phyloP scores from a whole-genome alignment of 768 basidiomycete species.

The Cystobasidium tubakii region DNA sequence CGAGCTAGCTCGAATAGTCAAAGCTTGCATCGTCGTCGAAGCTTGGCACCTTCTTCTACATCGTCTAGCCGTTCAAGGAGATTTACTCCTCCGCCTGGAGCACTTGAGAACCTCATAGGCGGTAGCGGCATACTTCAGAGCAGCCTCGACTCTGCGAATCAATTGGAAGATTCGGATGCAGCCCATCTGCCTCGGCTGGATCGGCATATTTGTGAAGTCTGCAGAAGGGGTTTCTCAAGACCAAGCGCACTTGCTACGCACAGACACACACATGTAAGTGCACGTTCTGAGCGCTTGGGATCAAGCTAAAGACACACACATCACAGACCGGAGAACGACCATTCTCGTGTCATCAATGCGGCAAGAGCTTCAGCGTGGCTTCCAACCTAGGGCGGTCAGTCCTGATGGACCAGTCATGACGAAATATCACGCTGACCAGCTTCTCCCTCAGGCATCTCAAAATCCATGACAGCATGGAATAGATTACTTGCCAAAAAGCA shows the following conservation, averaged over 20 bases:
- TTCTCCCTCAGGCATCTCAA: background rate
- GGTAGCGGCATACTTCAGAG: background rate
- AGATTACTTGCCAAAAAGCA: no score
- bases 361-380: background rate
- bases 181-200: background rate
- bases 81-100: background rate
- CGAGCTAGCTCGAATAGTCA: background rate
- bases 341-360: background rate
- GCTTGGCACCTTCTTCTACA: background rate
- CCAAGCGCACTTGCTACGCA: slow-evolving; percentile 14
- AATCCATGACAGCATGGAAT: slow-evolving; percentile 6
- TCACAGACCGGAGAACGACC: slow-evolving; percentile 19
- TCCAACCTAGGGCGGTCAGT: slow-evolving; percentile 17
- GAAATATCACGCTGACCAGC: background rate
- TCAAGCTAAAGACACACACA: background rate
- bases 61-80: background rate
- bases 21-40: background rate
- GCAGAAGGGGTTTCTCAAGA: slow-evolving; percentile 1
- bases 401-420: background rate
- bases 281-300: no score
- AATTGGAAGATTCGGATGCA: no score
- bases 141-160: background rate
- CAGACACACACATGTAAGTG: background rate
- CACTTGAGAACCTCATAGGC: background rate
- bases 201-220: slow-evolving; percentile 2